Evolutionary conservation across 2,329 filamentous ascomycete species (phyloP).

Genomic region (Aureobasidium melanogenum): DNA sequence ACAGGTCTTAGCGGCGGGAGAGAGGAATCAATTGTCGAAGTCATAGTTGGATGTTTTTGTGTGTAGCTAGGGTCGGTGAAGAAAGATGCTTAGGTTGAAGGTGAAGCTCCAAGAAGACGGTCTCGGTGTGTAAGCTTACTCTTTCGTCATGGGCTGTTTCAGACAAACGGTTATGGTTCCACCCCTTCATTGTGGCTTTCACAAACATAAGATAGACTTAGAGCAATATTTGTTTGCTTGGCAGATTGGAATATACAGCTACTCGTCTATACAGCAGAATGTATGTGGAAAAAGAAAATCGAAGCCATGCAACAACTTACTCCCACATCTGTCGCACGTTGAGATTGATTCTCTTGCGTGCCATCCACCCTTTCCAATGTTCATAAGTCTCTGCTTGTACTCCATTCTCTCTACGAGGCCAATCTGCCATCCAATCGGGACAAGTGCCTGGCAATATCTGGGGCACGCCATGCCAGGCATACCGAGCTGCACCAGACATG

Average conservation of each 20-base stretch:
- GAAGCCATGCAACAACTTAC: not conserved
- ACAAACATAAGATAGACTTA: not conserved
- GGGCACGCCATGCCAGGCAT: conserved; percentile 92
- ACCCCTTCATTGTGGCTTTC: no score
- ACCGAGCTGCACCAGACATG: conserved; percentile 73
- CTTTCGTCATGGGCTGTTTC: not conserved
- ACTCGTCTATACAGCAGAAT: not conserved
- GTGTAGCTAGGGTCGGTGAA: not conserved
- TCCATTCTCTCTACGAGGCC: conserved; percentile 48
- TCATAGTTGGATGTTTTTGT: not conserved
- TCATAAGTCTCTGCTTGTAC: conserved; percentile 39
- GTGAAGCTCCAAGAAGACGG: not conserved
- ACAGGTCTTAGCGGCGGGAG: conserved; percentile 18
- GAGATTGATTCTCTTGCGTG: conserved; percentile 76
- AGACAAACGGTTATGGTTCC: not conserved
- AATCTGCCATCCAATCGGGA: conserved; percentile 62
- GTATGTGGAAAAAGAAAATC: not conserved
- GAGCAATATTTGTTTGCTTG: not conserved
- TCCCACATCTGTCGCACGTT: conserved; percentile 85
- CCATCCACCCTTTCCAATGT: conserved; percentile 81
- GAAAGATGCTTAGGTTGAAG: not conserved
- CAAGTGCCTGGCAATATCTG: conserved; percentile 75
- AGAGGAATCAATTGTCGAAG: conserved; percentile 18
- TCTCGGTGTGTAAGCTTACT: not conserved
- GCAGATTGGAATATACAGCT: not conserved